Percentiles rank a stretch among this genome's conserved stretches.
Conservation (phyloP, 129 eudicot species). For the Flaveria brownii region DNA sequence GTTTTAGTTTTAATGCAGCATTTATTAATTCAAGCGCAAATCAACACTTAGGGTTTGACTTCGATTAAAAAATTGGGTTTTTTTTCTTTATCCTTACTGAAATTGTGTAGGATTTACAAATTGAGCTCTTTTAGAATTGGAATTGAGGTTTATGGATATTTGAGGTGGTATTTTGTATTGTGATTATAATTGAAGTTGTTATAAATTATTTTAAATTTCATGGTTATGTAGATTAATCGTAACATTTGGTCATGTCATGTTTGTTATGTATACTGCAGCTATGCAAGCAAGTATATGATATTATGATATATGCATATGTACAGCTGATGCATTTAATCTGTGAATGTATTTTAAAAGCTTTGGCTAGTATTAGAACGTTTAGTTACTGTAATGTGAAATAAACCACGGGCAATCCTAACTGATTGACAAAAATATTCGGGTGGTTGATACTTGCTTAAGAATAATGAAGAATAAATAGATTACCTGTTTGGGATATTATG, state of each 20-base stretch:
- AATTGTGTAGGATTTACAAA: background rate
- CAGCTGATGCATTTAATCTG: background rate
- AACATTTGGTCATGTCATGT: too few relatives aligned
- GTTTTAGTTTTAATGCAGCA: background rate
- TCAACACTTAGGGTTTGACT: constrained; percentile 31
- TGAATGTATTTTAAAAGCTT: background rate
- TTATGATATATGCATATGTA: too few relatives aligned
- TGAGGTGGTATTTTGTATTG: background rate
- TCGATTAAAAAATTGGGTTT: constrained; percentile 6
- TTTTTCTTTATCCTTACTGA: background rate
- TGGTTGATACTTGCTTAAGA: background rate
- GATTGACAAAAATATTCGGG: background rate
- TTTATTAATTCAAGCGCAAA: background rate
- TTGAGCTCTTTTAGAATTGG: background rate
- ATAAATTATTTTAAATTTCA: background rate
- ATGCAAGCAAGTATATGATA: too few relatives aligned
- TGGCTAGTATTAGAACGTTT: background rate
- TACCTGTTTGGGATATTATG: background rate
- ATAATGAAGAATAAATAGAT: too few relatives aligned
- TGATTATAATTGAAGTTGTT: constrained; percentile 1
- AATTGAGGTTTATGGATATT: constrained; percentile 1
- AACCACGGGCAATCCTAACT: background rate
- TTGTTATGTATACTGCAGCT: too few relatives aligned
- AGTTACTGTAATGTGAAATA: background rate
- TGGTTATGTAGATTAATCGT: too few relatives aligned